phyloP scores from a whole-genome alignment of 257 asterid genomes.

The Nicotiana tabacum region DNA sequence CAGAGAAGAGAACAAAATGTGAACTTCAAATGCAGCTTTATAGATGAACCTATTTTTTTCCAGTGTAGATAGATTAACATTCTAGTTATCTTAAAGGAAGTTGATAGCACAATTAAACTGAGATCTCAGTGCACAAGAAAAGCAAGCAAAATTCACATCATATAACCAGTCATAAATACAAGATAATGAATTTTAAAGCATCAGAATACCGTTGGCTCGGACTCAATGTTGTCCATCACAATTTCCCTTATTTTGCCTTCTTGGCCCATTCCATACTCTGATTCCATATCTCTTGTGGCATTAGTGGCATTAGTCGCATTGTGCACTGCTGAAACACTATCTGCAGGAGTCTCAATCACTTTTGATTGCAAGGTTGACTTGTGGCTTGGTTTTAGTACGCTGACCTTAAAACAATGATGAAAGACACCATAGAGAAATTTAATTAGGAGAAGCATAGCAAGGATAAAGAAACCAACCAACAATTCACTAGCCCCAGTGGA shows the following conservation, averaged over 20 bases:
- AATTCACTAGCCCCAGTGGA: background rate
- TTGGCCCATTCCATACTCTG: slow-evolving; percentile 69
- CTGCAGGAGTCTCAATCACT: slow-evolving; percentile 62
- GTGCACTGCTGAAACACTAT: slow-evolving; percentile 87
- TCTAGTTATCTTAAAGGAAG: too few relatives aligned
- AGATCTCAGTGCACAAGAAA: background rate
- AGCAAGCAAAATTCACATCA: background rate
- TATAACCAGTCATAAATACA: background rate
- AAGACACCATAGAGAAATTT: too few relatives aligned
- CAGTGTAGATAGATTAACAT: too few relatives aligned
- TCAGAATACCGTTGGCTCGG: slow-evolving; percentile 51
- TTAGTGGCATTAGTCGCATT: slow-evolving; percentile 76
- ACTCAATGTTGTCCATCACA: slow-evolving; percentile 46
- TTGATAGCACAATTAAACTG: too few relatives aligned
- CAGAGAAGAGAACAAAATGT: too few relatives aligned
- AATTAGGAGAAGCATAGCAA: too few relatives aligned
- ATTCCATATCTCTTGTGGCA: slow-evolving; percentile 78
- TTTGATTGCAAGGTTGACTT: slow-evolving; percentile 78
- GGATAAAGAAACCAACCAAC: slow-evolving; percentile 4
- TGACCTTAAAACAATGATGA: slow-evolving; percentile 39
- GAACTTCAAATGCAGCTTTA: too few relatives aligned
- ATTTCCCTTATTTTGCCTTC: slow-evolving; percentile 79
- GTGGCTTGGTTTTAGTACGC: slow-evolving; percentile 92
- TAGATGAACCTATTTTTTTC: too few relatives aligned
- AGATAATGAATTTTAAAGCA: background rate